phyloP scores from a whole-genome alignment of 805 yeast species.

The Kluyveromyces siamensis region DNA sequence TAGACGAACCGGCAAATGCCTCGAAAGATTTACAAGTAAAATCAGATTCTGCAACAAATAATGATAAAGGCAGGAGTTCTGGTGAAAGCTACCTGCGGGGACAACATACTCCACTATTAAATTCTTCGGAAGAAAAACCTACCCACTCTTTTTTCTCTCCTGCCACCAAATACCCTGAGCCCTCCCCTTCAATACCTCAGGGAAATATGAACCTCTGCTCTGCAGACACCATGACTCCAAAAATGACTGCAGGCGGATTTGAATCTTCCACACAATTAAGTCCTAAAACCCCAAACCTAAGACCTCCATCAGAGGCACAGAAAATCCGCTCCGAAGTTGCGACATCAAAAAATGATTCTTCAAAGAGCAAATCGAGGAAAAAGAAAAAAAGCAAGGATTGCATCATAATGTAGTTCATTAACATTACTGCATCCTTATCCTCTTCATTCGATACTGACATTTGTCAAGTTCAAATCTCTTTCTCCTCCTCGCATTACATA shows the following conservation, averaged over 20 bases:
- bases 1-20: background rate
- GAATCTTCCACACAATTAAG: background rate
- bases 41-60: background rate
- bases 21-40: background rate
- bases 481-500: no score
- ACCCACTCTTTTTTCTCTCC: background rate
- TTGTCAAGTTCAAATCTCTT: no score
- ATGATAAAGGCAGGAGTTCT: no score
- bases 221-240: background rate
- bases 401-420: background rate
- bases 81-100: background rate
- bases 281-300: slow-evolving; percentile 3
- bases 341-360: background rate
- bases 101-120: background rate
- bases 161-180: background rate
- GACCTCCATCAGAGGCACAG: background rate
- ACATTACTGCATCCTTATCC: background rate
- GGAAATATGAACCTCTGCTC: background rate
- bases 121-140: slow-evolving; percentile 1
- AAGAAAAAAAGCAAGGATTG: background rate
- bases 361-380: background rate
- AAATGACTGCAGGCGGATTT: background rate
- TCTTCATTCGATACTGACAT: no score
- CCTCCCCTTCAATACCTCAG: background rate
- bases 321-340: background rate